Evolutionary conservation across 2,329 filamentous ascomycete species (phyloP).

Genomic region (Colletotrichum aenigma): DNA sequence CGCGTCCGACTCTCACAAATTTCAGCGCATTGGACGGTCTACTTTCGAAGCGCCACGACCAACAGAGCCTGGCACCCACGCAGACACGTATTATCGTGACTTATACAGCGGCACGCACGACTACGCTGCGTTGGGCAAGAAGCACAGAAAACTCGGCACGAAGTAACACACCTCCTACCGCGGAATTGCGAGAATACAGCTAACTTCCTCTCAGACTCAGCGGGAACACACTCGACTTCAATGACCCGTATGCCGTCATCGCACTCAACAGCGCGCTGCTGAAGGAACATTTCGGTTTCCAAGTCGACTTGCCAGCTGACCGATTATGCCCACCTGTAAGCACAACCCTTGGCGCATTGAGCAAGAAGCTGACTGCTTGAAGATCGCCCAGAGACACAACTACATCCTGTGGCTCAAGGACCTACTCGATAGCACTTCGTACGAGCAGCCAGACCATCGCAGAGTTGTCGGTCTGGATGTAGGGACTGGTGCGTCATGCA

Average conservation of each 20-base stretch:
- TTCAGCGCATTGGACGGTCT: not conserved
- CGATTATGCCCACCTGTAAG: slow-evolving; percentile 84
- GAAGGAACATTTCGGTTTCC: slow-evolving; percentile 74
- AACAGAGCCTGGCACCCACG: not conserved
- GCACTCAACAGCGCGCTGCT: slow-evolving; percentile 83
- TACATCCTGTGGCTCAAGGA: slow-evolving; percentile 90
- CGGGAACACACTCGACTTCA: slow-evolving; percentile 74
- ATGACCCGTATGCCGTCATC: slow-evolving; percentile 75
- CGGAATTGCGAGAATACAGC: no score
- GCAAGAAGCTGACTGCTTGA: not conserved
- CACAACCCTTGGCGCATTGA: not conserved
- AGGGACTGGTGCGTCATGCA: slow-evolving; percentile 88
- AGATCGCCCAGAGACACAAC: slow-evolving; percentile 74
- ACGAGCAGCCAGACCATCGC: slow-evolving; percentile 45
- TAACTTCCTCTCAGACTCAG: slow-evolving; percentile 32
- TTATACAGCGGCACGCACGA: slow-evolving; percentile 46
- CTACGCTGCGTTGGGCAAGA: slow-evolving; percentile 45
- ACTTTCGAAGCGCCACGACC: not conserved
- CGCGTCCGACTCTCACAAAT: not conserved
- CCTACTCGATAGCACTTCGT: slow-evolving; percentile 75
- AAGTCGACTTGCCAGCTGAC: slow-evolving; percentile 74
- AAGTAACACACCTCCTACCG: slow-evolving; percentile 34
- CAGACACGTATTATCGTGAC: slow-evolving; percentile 26
- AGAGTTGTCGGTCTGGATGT: slow-evolving; percentile 77
- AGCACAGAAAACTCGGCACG: slow-evolving; percentile 45